phyloP scores from a whole-genome alignment of 805 yeast species.

The Sporopachydermia lactativora region DNA sequence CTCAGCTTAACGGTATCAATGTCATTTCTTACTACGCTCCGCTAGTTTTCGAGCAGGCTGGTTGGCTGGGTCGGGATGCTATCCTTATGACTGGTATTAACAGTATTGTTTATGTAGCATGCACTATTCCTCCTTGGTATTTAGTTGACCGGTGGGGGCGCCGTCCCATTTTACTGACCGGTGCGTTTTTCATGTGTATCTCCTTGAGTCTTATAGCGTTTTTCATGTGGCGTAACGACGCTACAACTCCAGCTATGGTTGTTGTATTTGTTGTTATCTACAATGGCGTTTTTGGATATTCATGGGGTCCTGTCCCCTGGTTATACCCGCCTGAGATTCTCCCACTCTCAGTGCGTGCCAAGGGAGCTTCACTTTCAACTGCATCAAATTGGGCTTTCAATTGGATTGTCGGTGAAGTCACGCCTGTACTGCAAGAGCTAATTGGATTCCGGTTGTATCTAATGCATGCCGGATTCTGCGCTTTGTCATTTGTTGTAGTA shows the following conservation, averaged over 20 bases:
- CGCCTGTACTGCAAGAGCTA: constrained; percentile 26
- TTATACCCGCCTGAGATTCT: constrained; percentile 48
- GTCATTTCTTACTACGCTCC: constrained; percentile 36
- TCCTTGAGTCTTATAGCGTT: constrained; percentile 6
- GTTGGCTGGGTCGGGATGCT: constrained; percentile 20
- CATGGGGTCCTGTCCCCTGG: constrained; percentile 20
- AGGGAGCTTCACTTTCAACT: constrained; percentile 36
- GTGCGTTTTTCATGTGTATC: constrained; percentile 5
- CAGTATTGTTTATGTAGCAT: constrained; percentile 25
- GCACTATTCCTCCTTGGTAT: constrained; percentile 29
- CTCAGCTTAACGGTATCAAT: constrained; percentile 30
- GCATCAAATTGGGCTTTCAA: constrained; percentile 48
- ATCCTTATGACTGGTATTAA: constrained; percentile 23
- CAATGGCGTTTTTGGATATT: constrained; percentile 1
- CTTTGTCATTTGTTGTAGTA: constrained; percentile 6
- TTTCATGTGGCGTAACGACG: constrained; percentile 8
- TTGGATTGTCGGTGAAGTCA: constrained; percentile 51
- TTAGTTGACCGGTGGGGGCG: constrained; percentile 31
- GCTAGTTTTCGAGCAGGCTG: constrained; percentile 26
- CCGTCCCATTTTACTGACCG: constrained; percentile 20
- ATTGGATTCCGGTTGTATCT: constrained; percentile 8
- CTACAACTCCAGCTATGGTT: constrained; percentile 7
- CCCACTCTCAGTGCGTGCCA: constrained; percentile 46
- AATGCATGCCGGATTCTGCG: constrained; percentile 7
- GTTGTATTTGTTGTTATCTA: constrained; percentile 11